phyloP scores from a whole-genome alignment of 768 basidiomycete species.

The Paxillus ammoniavirescens region DNA sequence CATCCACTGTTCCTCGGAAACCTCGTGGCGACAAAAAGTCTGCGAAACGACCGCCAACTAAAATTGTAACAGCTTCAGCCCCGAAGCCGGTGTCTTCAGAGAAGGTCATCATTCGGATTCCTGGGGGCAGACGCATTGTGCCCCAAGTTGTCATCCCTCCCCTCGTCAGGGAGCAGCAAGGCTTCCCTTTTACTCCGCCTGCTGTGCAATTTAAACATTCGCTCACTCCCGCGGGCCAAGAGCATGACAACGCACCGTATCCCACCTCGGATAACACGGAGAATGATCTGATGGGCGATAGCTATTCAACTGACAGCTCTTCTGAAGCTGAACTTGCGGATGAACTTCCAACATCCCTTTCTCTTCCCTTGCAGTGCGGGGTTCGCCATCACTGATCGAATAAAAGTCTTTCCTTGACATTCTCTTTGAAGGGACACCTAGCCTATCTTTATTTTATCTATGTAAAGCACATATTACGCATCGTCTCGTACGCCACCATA shows the following conservation, averaged over 20 bases:
- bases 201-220: slow-evolving; percentile 21
- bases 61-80: slow-evolving; percentile 11
- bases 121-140: slow-evolving; percentile 4
- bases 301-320: slow-evolving; percentile 26
- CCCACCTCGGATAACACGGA: slow-evolving; percentile 23
- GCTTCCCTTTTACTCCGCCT: slow-evolving; percentile 18
- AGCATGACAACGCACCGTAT: slow-evolving; percentile 19
- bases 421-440: slow-evolving; percentile 11
- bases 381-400: slow-evolving; percentile 10
- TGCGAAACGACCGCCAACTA: slow-evolving; percentile 14
- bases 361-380: slow-evolving; percentile 16
- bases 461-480: slow-evolving; percentile 10
- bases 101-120: slow-evolving; percentile 28
- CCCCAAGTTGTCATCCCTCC: slow-evolving; percentile 23
- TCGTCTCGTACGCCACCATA: neutral
- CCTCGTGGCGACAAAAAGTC: slow-evolving; percentile 22
- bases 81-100: slow-evolving; percentile 21
- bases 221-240: slow-evolving; percentile 16
- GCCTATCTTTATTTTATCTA: slow-evolving; percentile 37
- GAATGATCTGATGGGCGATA: slow-evolving; percentile 10
- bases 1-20: slow-evolving; percentile 29
- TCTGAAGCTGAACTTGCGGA: slow-evolving; percentile 22
- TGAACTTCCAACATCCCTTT: slow-evolving; percentile 23
- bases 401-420: slow-evolving; percentile 5
- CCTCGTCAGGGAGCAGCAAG: slow-evolving; percentile 13